These are phyloP conservation scores for Talaromyces wortmannii DNA, from an alignment of 495 filamentous ascomycete species.

Conservation along the genomic window DNA sequence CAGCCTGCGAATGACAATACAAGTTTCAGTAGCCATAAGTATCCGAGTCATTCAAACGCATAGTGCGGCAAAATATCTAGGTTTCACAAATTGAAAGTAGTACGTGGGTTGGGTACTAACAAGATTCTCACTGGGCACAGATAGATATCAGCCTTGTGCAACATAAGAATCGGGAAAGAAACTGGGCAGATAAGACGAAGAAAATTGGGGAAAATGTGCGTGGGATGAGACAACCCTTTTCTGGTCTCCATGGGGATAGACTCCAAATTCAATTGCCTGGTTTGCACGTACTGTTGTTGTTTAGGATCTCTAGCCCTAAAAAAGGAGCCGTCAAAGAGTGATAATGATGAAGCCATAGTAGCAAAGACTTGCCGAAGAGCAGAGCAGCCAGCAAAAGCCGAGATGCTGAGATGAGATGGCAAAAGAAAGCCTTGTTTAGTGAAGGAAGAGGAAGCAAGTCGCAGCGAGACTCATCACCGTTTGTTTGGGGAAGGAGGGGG, in stretches of 20 bases:
- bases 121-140: background rate
- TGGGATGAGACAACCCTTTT: no score
- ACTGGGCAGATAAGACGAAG: background rate
- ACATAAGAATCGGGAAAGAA: background rate
- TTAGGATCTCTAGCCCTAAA: background rate
- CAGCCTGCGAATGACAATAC: no score
- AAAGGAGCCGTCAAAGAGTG: background rate
- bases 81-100: background rate
- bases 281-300: background rate
- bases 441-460: background rate
- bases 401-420: background rate
- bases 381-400: background rate
- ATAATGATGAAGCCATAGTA: background rate
- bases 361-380: background rate
- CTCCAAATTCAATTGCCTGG: no score
- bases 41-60: no score
- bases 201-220: background rate
- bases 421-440: background rate
- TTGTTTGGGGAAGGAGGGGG: background rate
- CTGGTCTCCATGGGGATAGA: no score
- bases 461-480: no score
- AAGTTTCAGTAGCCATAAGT: no score
- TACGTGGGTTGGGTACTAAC: background rate
- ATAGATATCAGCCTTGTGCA: background rate
- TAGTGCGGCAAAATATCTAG: slow-evolving; percentile 10